These are phyloP conservation scores for Pseudopediastrum boryanum DNA, from an alignment of 139 green algal species.

Conservation along the genomic window DNA sequence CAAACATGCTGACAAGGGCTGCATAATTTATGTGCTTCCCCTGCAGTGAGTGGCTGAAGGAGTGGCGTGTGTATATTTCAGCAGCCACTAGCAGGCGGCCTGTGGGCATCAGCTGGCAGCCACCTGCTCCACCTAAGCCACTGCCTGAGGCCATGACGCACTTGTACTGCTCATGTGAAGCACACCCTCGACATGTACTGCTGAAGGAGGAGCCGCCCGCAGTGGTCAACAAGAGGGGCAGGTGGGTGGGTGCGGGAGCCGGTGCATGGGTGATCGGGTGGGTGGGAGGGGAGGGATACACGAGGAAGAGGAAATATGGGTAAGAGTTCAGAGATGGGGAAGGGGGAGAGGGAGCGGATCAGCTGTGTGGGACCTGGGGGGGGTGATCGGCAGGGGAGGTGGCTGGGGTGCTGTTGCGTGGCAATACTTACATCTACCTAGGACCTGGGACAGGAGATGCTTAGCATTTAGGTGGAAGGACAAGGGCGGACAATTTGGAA, in stretches of 20 bases:
- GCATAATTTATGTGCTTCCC: not conserved
- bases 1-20: not conserved
- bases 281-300: not conserved
- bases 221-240: constrained; percentile 55
- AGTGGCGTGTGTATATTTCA: constrained; percentile 50
- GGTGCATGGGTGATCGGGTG: not conserved
- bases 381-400: not conserved
- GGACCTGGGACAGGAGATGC: too few species aligned
- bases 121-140: constrained; percentile 13
- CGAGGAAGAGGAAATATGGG: too few species aligned
- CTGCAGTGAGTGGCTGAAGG: constrained; percentile 49
- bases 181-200: constrained; percentile 37
- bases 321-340: too few species aligned
- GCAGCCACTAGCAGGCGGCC: constrained; percentile 1
- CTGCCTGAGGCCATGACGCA: constrained; percentile 44
- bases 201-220: constrained; percentile 44
- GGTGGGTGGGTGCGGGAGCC: constrained; percentile 40
- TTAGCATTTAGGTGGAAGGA: too few species aligned
- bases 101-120: not conserved
- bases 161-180: constrained; percentile 58
- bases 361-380: not conserved
- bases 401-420: not conserved
- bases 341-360: not conserved
- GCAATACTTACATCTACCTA: too few species aligned
- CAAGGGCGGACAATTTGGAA: too few species aligned